phyloP scores from a whole-genome alignment of 2,329 filamentous ascomycete species.

The Reticulascus tulasneorum region DNA sequence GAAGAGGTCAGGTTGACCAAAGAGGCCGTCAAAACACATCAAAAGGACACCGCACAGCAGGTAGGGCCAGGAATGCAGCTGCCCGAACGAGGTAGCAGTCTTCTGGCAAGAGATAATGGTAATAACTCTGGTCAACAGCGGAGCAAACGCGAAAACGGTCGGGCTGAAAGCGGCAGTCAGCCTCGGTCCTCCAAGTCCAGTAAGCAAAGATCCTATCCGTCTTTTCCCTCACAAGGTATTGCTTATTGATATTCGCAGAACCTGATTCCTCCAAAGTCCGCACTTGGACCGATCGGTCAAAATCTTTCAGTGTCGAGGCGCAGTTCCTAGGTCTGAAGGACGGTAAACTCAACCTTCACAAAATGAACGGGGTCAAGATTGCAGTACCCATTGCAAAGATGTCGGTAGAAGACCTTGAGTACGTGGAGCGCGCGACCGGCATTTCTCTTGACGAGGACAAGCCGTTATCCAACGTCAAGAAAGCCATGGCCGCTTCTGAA shows the following conservation, averaged over 20 bases:
- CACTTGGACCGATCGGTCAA: constrained; percentile 91
- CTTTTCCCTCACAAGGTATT: neutral
- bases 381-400: constrained; percentile 94
- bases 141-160: constrained; percentile 64
- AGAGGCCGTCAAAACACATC: constrained; percentile 64
- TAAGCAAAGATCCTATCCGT: constrained; percentile 43
- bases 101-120: constrained; percentile 63
- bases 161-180: constrained; percentile 49
- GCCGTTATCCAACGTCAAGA: constrained; percentile 80
- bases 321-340: constrained; percentile 94
- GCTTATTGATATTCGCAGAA: constrained; percentile 46
- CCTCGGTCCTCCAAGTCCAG: constrained; percentile 47
- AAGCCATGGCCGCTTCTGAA: constrained; percentile 32
- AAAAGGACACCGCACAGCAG: constrained; percentile 52
- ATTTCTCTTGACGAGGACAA: constrained; percentile 92
- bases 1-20: constrained; percentile 84
- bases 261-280: constrained; percentile 80
- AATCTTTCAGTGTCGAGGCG: constrained; percentile 94
- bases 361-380: constrained; percentile 97
- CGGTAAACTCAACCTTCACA: constrained; percentile 96
- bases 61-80: constrained; percentile 75
- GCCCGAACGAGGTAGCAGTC: constrained; percentile 75
- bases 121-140: constrained; percentile 68
- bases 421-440: constrained; percentile 84
- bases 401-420: constrained; percentile 92